Conservation (phyloP, 139 green algal species). For the Pleodorina starrii region DNA sequence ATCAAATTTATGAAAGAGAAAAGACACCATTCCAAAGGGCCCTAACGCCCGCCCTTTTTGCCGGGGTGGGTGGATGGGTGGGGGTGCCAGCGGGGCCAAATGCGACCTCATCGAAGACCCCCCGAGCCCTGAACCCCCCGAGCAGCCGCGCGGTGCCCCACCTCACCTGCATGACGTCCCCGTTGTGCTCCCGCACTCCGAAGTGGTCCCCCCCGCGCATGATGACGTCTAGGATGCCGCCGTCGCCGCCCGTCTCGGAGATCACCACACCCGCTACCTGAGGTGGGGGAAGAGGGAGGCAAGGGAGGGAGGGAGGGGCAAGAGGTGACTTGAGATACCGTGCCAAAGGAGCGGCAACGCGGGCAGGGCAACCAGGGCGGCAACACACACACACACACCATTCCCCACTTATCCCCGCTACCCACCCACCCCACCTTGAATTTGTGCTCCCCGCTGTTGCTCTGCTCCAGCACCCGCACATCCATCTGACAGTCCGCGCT, state of each 20-base stretch:
- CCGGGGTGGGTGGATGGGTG: no score
- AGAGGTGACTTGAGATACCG: background rate
- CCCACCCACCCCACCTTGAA: slow-evolving; percentile 21
- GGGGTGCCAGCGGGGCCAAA: no score
- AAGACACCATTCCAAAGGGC: no score
- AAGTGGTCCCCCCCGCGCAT: background rate
- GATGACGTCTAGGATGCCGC: slow-evolving; percentile 4
- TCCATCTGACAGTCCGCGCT: background rate
- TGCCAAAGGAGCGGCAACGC: background rate
- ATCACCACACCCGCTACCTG: slow-evolving; percentile 19
- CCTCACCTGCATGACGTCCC: slow-evolving; percentile 20
- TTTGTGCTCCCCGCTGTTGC: slow-evolving; percentile 31
- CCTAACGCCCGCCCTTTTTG: no score
- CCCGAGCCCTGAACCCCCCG: no score
- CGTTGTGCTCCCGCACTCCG: slow-evolving; percentile 27
- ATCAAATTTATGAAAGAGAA: no score
- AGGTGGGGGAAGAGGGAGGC: background rate
- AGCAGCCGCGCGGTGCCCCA: no score
- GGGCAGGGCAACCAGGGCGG: background rate
- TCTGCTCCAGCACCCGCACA: background rate
- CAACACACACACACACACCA: background rate
- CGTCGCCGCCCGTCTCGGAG: background rate
- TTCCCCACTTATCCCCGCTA: background rate
- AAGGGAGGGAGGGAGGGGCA: background rate
- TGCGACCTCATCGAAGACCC: no score